Evolutionary conservation across 257 asterid species (phyloP).

Genomic region (Capsicum pubescens): DNA sequence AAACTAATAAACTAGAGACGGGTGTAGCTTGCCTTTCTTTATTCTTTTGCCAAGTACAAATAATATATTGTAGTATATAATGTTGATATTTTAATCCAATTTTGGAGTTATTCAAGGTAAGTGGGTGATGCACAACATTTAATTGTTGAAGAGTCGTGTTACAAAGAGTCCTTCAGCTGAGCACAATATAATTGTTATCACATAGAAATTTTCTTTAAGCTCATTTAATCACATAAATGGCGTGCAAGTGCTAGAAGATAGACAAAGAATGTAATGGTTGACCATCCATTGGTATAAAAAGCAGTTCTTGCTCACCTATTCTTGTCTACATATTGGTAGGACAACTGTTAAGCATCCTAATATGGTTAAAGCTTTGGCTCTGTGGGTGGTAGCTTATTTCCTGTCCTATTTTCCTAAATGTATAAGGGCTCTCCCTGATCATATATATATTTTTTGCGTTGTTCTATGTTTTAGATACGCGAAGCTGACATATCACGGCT

Average conservation of each 20-base stretch:
- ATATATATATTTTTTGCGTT: conserved; percentile 14
- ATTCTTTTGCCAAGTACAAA: background rate
- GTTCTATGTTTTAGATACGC: conserved; percentile 69
- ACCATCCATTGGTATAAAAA: background rate
- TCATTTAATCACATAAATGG: background rate
- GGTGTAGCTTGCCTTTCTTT: background rate
- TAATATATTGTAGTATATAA: background rate
- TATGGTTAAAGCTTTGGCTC: conserved; percentile 11
- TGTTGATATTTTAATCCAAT: background rate
- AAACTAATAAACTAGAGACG: background rate
- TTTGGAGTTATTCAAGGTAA: background rate
- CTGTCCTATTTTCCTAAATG: background rate
- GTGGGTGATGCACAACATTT: background rate
- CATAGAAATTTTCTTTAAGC: background rate
- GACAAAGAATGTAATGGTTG: background rate
- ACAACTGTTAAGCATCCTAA: conserved; percentile 1
- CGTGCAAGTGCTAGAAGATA: conserved; percentile 7
- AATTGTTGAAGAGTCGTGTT: background rate
- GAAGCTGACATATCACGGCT: conserved; percentile 98
- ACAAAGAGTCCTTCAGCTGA: background rate
- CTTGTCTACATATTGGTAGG: background rate
- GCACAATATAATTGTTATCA: background rate
- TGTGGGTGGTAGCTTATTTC: background rate
- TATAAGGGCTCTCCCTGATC: conserved; percentile 12
- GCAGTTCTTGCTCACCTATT: conserved; percentile 16